Evolutionary conservation across 2,329 filamentous ascomycete genomes (phyloP), one percentile per base, ranked within the genome.

Genomic region (Pseudofabraea citricarpa): DNA sequence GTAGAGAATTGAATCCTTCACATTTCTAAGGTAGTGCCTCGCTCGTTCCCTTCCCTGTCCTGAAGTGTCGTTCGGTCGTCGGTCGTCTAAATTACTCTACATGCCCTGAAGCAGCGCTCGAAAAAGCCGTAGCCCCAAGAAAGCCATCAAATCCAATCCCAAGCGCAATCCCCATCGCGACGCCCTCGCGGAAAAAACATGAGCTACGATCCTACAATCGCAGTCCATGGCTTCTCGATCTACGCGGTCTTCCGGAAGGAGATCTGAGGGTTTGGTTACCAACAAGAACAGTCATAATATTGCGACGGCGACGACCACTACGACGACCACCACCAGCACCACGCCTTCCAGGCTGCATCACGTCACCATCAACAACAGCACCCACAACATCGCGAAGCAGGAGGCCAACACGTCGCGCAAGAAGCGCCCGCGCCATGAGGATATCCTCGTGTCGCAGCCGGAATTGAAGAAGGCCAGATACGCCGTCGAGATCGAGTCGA

Each of bases 351-450:
- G n/a, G n/a, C n/a, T n/a, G n/a, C 27, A 31, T 31, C 27, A 31
- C 27, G 27, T 31, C 27, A 31, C 27, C 27, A 41, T 43, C 49
- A 10, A 12, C 53, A 59, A 59, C 55, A 55, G 64, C 55, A 51
- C 39, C 23, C 45, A 22, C n/a, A 33, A 19, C 46, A 45, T 24
- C 19, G 29, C 12, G 41, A 41, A 45, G 43, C 44, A 44, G 37
- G 32, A 46, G 24, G 57, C 63, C 49, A 55, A 56, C 46, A 47
- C 58, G 44, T 65, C 64, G 53, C 68, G 68, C 54, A 69, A 64
- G 57, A 78, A 78, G 63, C 69, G 74, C 50, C 64, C 62, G 38
- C 66, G 74, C 53, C 71, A 75, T 40, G 63, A 63, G 56, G 70
- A 75, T 43, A 63, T 67, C 54, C 70, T 73, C 49, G 59, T 63